Conservation (phyloP, 2,329 filamentous ascomycete genomes). For the Trichophyton simii region DNA sequence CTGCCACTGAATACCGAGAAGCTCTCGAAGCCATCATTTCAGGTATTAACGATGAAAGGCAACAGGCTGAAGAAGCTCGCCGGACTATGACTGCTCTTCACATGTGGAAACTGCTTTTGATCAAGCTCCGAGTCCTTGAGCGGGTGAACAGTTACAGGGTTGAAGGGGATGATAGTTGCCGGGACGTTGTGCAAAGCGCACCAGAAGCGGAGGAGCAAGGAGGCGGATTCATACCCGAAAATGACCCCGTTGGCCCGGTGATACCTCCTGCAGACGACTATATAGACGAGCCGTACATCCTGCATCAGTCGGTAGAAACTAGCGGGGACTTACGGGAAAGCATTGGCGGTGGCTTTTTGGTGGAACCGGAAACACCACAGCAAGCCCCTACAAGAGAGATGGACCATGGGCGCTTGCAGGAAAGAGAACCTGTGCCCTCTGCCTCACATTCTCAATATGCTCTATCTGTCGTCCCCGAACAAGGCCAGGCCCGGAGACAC, state of each 20-base stretch:
- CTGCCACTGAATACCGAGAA: conserved; percentile 58
- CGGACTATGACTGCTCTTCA: conserved; percentile 39
- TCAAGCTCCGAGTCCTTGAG: conserved; percentile 57
- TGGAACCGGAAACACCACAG: conserved; percentile 6
- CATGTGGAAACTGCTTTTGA: conserved; percentile 48
- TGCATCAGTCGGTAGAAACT: background rate
- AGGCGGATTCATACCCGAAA: conserved; percentile 31
- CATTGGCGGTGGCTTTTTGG: conserved; percentile 15
- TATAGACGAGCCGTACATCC: background rate
- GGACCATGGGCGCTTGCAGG: no score
- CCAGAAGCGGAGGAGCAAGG: conserved; percentile 19
- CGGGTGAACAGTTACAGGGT: conserved; percentile 50
- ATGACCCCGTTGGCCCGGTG: conserved; percentile 12
- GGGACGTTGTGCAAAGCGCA: conserved; percentile 24
- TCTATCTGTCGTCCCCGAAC: conserved; percentile 19
- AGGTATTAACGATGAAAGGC: conserved; percentile 54
- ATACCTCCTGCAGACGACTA: conserved; percentile 14
- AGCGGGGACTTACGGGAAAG: background rate
- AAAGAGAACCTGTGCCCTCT: background rate
- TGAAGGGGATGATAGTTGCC: conserved; percentile 24
- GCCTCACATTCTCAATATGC: conserved; percentile 14
- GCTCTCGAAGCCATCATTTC: conserved; percentile 58
- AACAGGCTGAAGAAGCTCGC: conserved; percentile 48
- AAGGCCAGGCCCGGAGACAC: background rate
- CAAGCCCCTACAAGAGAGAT: background rate